phyloP scores from a whole-genome alignment of 352 stramenopile species.

The Phytophthora uliginosa region DNA sequence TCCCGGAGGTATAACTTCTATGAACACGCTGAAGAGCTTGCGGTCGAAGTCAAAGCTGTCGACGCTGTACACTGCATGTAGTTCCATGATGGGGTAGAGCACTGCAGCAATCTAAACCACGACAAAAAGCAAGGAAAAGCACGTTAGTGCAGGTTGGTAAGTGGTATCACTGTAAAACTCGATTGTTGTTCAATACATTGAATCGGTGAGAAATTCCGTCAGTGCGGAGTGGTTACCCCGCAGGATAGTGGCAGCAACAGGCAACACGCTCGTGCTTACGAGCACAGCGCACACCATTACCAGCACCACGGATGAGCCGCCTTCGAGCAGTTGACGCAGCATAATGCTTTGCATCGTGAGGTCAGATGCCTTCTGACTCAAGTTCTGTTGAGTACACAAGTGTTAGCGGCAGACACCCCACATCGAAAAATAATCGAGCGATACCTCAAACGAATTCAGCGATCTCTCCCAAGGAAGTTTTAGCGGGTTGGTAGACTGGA shows the following conservation, averaged over 20 bases:
- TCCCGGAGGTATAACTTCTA: constrained; percentile 15
- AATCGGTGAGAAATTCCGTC: constrained; percentile 34
- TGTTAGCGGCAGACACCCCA: constrained; percentile 5
- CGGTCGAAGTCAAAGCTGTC: constrained; percentile 39
- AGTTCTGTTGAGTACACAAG: constrained; percentile 26
- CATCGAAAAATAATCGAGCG: neutral
- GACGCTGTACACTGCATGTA: constrained; percentile 25
- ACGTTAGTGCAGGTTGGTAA: neutral
- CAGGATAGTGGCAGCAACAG: constrained; percentile 18
- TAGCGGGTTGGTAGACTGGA: neutral
- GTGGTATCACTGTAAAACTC: neutral
- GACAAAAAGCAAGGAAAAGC: neutral
- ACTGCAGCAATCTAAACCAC: constrained; percentile 43
- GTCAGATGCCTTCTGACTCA: constrained; percentile 37
- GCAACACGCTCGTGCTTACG: constrained; percentile 26
- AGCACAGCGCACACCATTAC: constrained; percentile 30
- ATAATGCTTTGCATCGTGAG: constrained; percentile 33
- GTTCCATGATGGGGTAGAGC: constrained; percentile 26
- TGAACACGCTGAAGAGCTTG: constrained; percentile 24
- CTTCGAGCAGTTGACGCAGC: constrained; percentile 21
- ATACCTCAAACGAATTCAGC: constrained; percentile 23
- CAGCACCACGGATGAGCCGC: constrained; percentile 20
- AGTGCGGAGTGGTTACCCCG: constrained; percentile 22
- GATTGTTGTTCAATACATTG: constrained; percentile 9
- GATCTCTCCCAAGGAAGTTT: constrained; percentile 9